phyloP scores from a whole-genome alignment of 495 filamentous ascomycete genomes.

The Cercophora scortea region DNA sequence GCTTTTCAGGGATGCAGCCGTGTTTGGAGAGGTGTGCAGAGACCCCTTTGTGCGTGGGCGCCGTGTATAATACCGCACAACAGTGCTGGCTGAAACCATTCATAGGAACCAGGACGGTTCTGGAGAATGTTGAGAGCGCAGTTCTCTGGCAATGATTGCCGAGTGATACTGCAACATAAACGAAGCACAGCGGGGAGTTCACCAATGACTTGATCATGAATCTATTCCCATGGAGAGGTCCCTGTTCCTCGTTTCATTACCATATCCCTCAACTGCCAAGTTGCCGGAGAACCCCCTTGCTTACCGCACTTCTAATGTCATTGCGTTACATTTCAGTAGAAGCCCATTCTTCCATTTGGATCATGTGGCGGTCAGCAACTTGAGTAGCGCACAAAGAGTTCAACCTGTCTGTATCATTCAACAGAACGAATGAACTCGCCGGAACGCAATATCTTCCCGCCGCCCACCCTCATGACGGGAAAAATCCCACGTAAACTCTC shows the following conservation, averaged over 20 bases:
- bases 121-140: not conserved
- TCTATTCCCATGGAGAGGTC: not conserved
- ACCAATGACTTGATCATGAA: not conserved
- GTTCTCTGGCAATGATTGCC: not conserved
- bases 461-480: not conserved
- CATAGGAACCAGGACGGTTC: not conserved
- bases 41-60: conserved; percentile 7
- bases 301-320: too few species aligned
- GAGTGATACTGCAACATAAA: not conserved
- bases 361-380: too few species aligned
- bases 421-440: too few species aligned
- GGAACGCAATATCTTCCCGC: too few species aligned
- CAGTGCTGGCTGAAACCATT: conserved; percentile 15
- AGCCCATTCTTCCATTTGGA: too few species aligned
- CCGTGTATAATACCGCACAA: conserved; percentile 3
- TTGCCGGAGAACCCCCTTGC: too few species aligned
- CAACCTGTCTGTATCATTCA: too few species aligned
- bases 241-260: too few species aligned
- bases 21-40: conserved; percentile 14
- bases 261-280: not conserved
- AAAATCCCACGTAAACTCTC: not conserved
- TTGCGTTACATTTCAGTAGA: too few species aligned
- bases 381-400: too few species aligned
- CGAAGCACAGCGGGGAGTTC: not conserved
- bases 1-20: conserved; percentile 1